Percentiles rank a stretch among this genome's conserved stretches.
These are phyloP conservation scores for Silene conica DNA, from an alignment of 148 eudicot genomes.

Conservation along the genomic window DNA sequence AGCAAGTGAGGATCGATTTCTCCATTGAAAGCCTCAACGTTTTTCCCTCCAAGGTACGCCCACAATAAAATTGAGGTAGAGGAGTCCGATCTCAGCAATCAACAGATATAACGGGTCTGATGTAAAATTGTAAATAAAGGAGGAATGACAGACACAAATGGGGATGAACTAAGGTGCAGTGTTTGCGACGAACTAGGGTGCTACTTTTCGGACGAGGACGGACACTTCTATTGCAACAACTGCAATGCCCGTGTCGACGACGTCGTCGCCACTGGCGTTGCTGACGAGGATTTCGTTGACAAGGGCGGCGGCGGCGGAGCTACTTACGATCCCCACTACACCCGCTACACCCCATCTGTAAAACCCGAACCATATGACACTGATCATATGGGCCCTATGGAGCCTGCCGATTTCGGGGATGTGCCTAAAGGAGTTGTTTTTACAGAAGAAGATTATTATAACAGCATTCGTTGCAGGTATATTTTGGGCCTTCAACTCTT, in stretches of 20 bases:
- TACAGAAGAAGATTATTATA: slow-evolving; percentile 37
- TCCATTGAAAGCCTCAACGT: too few species aligned
- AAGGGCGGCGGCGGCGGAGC: slow-evolving; percentile 16
- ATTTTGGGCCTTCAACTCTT: slow-evolving; percentile 63
- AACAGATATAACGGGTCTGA: too few species aligned
- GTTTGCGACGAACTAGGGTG: slow-evolving; percentile 42
- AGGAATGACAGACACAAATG: slow-evolving; percentile 31
- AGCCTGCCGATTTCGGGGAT: slow-evolving; percentile 59
- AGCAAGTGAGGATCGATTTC: too few species aligned
- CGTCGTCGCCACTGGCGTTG: slow-evolving; percentile 45
- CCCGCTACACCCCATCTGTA: neutral
- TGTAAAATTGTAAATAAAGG: too few species aligned
- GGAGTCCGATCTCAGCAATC: too few species aligned
- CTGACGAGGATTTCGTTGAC: slow-evolving; percentile 46
- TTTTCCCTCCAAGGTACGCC: too few species aligned
- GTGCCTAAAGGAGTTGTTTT: neutral
- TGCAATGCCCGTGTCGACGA: slow-evolving; percentile 57
- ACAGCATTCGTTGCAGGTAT: slow-evolving; percentile 51
- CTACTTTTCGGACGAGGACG: slow-evolving; percentile 42
- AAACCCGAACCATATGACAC: slow-evolving; percentile 1
- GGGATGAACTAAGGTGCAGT: slow-evolving; percentile 29
- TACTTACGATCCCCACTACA: slow-evolving; percentile 33
- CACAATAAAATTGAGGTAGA: too few species aligned
- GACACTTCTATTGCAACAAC: slow-evolving; percentile 52
- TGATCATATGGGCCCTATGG: slow-evolving; percentile 40